Evolutionary conservation across 2,329 filamentous ascomycete genomes (phyloP), one percentile per base, ranked within the genome.

Genomic region (Sphaerulina vaccinii): DNA sequence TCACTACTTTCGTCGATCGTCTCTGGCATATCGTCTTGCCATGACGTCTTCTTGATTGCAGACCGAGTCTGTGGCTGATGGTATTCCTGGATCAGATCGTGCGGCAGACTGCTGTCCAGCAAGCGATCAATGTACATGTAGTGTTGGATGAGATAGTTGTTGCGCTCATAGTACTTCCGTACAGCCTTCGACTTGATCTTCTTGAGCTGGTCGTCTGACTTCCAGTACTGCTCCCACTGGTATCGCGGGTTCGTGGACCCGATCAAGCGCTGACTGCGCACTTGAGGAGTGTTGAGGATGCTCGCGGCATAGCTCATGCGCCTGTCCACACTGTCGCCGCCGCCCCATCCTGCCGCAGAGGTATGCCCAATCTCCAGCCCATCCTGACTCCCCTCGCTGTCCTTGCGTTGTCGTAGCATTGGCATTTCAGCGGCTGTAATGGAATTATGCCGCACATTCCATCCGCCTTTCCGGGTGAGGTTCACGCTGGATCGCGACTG

Each of bases 121-220:
- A 97, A 77, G 46, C 86, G 83, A 71, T 96, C 92, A 62, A 96
- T 96, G 69, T 95, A 96, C 57, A 95, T 78, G 69, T 96, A 97
- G 68, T 95, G 87, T 69, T 93, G 88, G 53, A 97, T 84, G 37
- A 96, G 77, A 61, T 85, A 84, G 72, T 97, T 97, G 66, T 85
- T 92, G 37, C 88, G 83, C 75, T 95, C 86, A 66, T 97, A 95
- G 73, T 96, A 96, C 65, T 85, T 67, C 40, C 90, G 87, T 54
- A 95, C 71, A n/a, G 83, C 78, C 68, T 85, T 87, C 67, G 83
- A 86, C 65, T 80, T 81, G 80, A 95, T 86, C 51, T 71, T 67
- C 59, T 80, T 80, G 58, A 96, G 75, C 66, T 95, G 80, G 22
- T 87, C 85, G 23, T 90, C 84, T 0, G 83, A 82, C 69, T 88